phyloP scores from a whole-genome alignment of 768 basidiomycete species.

The Lactifluus volemus region DNA sequence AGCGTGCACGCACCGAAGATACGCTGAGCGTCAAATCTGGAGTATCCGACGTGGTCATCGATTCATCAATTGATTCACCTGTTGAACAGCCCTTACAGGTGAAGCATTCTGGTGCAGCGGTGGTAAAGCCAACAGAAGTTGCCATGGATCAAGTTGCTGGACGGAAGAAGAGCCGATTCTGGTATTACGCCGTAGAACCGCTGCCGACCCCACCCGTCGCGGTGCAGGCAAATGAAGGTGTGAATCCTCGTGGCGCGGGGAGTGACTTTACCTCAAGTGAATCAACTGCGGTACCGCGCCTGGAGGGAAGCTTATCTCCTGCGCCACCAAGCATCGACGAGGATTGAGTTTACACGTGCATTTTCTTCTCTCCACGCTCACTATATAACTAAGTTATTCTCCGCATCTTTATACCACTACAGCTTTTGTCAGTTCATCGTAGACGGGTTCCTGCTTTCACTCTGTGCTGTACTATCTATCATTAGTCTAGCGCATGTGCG shows the following conservation, averaged over 20 bases:
- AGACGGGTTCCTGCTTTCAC: slow-evolving; percentile 2
- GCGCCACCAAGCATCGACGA: slow-evolving; percentile 31
- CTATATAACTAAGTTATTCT: slow-evolving; percentile 13
- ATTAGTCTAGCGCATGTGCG: neutral
- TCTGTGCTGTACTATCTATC: slow-evolving; percentile 5
- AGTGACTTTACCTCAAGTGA: slow-evolving; percentile 17
- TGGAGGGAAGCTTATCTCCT: slow-evolving; percentile 39
- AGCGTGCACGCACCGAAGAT: slow-evolving; percentile 74
- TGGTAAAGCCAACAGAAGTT: slow-evolving; percentile 60
- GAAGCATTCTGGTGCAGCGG: slow-evolving; percentile 53
- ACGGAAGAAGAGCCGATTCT: slow-evolving; percentile 80
- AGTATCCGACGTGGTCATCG: slow-evolving; percentile 21
- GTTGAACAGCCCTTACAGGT: slow-evolving; percentile 34
- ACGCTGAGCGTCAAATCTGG: slow-evolving; percentile 28
- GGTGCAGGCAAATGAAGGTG: neutral
- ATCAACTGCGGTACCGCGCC: slow-evolving; percentile 25
- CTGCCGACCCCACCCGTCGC: slow-evolving; percentile 26
- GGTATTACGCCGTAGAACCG: slow-evolving; percentile 84
- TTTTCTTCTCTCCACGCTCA: slow-evolving; percentile 11
- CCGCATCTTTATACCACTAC: slow-evolving; percentile 12
- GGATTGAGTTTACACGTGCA: slow-evolving; percentile 19
- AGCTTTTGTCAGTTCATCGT: slow-evolving; percentile 5
- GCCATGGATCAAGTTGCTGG: slow-evolving; percentile 70
- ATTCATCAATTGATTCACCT: slow-evolving; percentile 3
- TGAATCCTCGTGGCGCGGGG: slow-evolving; percentile 2